phyloP scores from a whole-genome alignment of 768 basidiomycete genomes.

The Botryobasidium botryosum region DNA sequence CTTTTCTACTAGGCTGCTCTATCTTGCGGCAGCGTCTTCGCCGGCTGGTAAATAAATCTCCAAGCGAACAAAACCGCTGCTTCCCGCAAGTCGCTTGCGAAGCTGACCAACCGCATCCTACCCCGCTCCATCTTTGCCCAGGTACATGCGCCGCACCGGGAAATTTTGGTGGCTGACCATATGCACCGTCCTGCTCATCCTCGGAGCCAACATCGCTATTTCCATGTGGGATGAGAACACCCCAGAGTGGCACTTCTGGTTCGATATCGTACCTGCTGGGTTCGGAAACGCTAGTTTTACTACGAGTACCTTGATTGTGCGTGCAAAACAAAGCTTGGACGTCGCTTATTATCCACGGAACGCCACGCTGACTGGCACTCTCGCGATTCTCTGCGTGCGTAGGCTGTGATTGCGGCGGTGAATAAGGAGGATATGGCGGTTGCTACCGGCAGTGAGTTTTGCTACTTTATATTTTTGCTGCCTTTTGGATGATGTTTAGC shows the following conservation, averaged over 20 bases:
- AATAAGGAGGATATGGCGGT: conserved; percentile 69
- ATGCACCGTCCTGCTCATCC: conserved; percentile 39
- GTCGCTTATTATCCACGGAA: too few relatives aligned
- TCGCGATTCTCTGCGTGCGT: too few relatives aligned
- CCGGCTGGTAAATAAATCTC: conserved; percentile 49
- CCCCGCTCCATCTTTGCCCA: conserved; percentile 26
- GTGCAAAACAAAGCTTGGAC: too few relatives aligned
- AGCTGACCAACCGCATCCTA: too few relatives aligned
- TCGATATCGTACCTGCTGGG: conserved; percentile 65
- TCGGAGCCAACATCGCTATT: conserved; percentile 37
- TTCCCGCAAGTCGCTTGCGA: neutral
- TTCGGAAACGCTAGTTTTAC: conserved; percentile 73
- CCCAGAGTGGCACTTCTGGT: conserved; percentile 47
- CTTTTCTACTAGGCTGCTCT: conserved; percentile 47
- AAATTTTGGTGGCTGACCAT: conserved; percentile 67
- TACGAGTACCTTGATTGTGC: conserved; percentile 70
- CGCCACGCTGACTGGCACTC: too few relatives aligned
- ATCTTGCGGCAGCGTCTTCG: conserved; percentile 69
- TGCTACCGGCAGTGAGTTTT: conserved; percentile 75
- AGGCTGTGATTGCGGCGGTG: conserved; percentile 82
- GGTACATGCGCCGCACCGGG: conserved; percentile 76
- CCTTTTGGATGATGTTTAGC: neutral
- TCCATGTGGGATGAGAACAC: conserved; percentile 52
- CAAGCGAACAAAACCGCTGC: too few relatives aligned
- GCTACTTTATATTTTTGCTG: neutral